These are phyloP conservation scores for Sphenostylis stenocarpa DNA, from an alignment of 306 rosid genomes.

Conservation along the genomic window DNA sequence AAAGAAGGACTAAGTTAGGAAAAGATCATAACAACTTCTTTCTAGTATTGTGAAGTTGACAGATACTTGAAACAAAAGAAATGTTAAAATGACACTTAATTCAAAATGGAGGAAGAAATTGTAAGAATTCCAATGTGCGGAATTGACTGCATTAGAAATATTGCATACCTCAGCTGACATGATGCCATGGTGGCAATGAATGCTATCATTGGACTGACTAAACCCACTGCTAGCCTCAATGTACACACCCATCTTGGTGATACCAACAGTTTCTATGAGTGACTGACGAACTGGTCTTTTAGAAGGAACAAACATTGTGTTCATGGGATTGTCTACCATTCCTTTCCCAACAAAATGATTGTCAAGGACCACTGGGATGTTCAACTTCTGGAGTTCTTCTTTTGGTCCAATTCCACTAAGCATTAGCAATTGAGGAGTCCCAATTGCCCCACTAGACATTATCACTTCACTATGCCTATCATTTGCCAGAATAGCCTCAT, in stretches of 20 bases:
- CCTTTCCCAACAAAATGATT: constrained; percentile 80
- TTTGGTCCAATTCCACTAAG: constrained; percentile 91
- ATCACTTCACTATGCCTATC: constrained; percentile 63
- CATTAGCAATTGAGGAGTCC: constrained; percentile 82
- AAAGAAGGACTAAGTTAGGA: not conserved
- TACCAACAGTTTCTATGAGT: constrained; percentile 85
- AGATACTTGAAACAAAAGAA: not conserved
- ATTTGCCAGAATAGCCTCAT: constrained; percentile 57
- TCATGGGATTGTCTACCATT: constrained; percentile 97
- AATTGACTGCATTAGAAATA: not conserved
- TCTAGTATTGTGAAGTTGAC: not conserved
- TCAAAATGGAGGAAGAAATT: not conserved
- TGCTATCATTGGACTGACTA: constrained; percentile 75
- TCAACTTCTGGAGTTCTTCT: constrained; percentile 60
- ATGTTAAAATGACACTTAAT: not conserved
- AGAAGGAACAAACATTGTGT: constrained; percentile 74
- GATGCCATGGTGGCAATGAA: constrained; percentile 91
- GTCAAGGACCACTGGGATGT: constrained; percentile 62
- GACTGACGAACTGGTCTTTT: constrained; percentile 54
- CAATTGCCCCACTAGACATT: constrained; percentile 84
- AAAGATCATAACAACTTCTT: not conserved
- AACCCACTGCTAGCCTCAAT: constrained; percentile 93
- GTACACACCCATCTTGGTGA: constrained; percentile 79
- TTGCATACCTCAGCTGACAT: constrained; percentile 88
- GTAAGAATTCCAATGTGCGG: not conserved